Percentiles rank a stretch among this genome's conserved stretches.
Evolutionary conservation across 2,329 filamentous ascomycete genomes (phyloP).

Genomic region (Penicillium sp.): DNA sequence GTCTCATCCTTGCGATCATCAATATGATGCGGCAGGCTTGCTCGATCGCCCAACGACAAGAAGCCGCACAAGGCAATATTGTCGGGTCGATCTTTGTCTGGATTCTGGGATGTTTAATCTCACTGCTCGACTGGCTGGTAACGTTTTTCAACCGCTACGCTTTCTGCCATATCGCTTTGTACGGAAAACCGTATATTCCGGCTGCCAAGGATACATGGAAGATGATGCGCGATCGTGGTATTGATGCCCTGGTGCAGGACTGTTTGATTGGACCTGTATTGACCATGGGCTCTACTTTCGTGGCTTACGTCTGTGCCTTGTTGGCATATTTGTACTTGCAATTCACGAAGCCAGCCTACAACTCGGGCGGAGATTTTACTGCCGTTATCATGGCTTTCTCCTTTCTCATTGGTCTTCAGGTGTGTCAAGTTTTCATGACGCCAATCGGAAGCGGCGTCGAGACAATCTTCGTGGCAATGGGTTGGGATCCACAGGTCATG

Average conservation of each 20-base stretch:
- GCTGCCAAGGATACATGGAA: conserved; percentile 88
- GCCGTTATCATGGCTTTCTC: conserved; percentile 78
- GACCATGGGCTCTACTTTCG: conserved; percentile 77
- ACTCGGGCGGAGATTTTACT: conserved; percentile 66
- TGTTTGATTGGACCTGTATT: conserved; percentile 74
- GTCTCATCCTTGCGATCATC: conserved; percentile 81
- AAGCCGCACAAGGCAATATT: conserved; percentile 67
- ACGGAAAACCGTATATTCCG: conserved; percentile 82
- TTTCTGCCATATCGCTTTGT: conserved; percentile 89
- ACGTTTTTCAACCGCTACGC: conserved; percentile 90
- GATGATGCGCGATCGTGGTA: conserved; percentile 88
- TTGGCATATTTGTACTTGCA: conserved; percentile 84
- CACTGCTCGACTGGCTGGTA: conserved; percentile 79
- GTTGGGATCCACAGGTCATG: conserved; percentile 67
- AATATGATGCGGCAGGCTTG: conserved; percentile 80
- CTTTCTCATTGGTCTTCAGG: conserved; percentile 87
- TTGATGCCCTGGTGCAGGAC: conserved; percentile 87
- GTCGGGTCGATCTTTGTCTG: conserved; percentile 69
- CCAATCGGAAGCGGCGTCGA: conserved; percentile 86
- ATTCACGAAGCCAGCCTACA: conserved; percentile 80
- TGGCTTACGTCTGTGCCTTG: conserved; percentile 78
- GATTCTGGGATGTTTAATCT: conserved; percentile 72
- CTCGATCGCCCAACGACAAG: conserved; percentile 70
- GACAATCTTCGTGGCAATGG: conserved; percentile 82
- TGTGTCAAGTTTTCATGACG: conserved; percentile 85